Evolutionary conservation across 2,329 filamentous ascomycete genomes (phyloP).

Genomic region (Lanzia echinophila): DNA sequence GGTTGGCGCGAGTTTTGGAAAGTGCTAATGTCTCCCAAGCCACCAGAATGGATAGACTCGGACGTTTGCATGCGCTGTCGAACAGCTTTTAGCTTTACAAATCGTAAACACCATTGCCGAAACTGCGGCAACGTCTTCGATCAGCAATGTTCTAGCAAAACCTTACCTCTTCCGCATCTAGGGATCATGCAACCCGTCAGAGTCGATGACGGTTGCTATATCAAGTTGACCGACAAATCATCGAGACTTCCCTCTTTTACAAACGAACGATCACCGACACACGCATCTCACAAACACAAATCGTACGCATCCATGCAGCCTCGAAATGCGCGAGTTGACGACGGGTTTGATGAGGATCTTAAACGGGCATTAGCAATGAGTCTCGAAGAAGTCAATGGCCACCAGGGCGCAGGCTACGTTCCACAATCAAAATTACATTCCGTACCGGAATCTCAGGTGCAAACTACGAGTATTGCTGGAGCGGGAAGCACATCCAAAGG

Average conservation of each 20-base stretch:
- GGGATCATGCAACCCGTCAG: slow-evolving; percentile 87
- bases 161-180: slow-evolving; percentile 79
- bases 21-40: slow-evolving; percentile 42
- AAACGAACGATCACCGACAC: slow-evolving; percentile 40
- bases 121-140: slow-evolving; percentile 99
- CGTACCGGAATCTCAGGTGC: slow-evolving; percentile 7
- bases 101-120: slow-evolving; percentile 95
- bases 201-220: slow-evolving; percentile 93
- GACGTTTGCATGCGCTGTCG: slow-evolving; percentile 98
- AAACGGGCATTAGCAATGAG: slow-evolving; percentile 96
- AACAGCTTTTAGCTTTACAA: slow-evolving; percentile 93
- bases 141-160: slow-evolving; percentile 87
- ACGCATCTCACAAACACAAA: slow-evolving; percentile 54
- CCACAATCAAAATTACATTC: slow-evolving; percentile 51
- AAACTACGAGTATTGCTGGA: slow-evolving; percentile 20
- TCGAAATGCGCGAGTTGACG: slow-evolving; percentile 77
- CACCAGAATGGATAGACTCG: slow-evolving; percentile 94
- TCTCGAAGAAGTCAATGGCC: slow-evolving; percentile 79
- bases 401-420: slow-evolving; percentile 63
- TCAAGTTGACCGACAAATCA: slow-evolving; percentile 77
- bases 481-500: slow-evolving; percentile 37
- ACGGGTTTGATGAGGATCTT: slow-evolving; percentile 89
- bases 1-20: neutral
- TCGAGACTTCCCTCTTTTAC: slow-evolving; percentile 35
- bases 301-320: slow-evolving; percentile 72